Percentiles rank a stretch among this genome's conserved stretches.
Evolutionary conservation across 257 asterid genomes (phyloP).

Genomic region (Gynochthodes officinalis): DNA sequence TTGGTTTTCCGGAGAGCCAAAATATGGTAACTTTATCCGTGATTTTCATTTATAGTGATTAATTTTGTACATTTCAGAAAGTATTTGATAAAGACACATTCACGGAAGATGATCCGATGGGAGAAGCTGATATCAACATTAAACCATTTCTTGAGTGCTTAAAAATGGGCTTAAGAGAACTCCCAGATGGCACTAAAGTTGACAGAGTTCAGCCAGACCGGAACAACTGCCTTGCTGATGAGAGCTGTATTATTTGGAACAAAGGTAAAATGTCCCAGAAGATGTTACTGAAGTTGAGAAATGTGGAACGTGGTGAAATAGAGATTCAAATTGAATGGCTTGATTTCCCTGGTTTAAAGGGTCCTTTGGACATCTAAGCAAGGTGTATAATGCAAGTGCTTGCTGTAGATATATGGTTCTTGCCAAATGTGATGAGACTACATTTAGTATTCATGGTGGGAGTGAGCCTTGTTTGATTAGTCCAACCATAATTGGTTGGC

Average conservation of each 20-base stretch:
- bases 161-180: slow-evolving; percentile 43
- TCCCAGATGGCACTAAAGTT: slow-evolving; percentile 62
- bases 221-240: slow-evolving; percentile 52
- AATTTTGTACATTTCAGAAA: slow-evolving; percentile 28
- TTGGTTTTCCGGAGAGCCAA: background rate
- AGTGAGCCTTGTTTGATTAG: too few relatives aligned
- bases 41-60: background rate
- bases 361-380: background rate
- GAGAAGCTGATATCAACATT: slow-evolving; percentile 56
- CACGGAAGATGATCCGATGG: slow-evolving; percentile 74
- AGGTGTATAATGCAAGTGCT: background rate
- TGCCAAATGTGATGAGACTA: background rate
- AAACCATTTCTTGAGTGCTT: slow-evolving; percentile 48
- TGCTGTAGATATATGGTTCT: background rate
- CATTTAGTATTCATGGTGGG: too few relatives aligned
- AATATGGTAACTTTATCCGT: background rate
- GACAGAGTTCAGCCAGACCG: slow-evolving; percentile 48
- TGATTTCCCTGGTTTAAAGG: slow-evolving; percentile 29
- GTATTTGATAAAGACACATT: slow-evolving; percentile 84
- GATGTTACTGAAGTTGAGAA: slow-evolving; percentile 52
- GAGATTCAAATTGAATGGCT: slow-evolving; percentile 69
- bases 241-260: slow-evolving; percentile 61
- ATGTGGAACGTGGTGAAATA: slow-evolving; percentile 67
- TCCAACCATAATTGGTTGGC: too few relatives aligned
- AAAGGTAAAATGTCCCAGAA: slow-evolving; percentile 69